These are phyloP conservation scores for Mycosphaerella sp. DNA, from an alignment of 2,329 filamentous ascomycete genomes.

Conservation along the genomic window DNA sequence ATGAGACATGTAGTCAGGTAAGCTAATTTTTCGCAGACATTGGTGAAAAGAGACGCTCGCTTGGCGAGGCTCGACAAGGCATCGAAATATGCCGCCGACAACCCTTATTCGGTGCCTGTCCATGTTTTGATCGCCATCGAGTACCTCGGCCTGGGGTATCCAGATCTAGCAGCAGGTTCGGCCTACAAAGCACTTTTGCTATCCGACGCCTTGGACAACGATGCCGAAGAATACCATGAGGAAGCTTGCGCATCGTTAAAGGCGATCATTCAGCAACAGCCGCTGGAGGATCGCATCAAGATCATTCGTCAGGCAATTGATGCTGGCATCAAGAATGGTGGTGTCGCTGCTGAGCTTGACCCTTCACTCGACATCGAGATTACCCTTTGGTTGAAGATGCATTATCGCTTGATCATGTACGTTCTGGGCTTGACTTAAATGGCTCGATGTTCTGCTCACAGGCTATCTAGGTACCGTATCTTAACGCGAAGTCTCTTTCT, in stretches of 20 bases:
- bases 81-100: slow-evolving; percentile 9
- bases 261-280: slow-evolving; percentile 22
- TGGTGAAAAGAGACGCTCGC: slow-evolving; percentile 3
- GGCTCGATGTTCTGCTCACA: slow-evolving; percentile 1
- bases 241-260: slow-evolving; percentile 49
- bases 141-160: slow-evolving; percentile 72
- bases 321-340: slow-evolving; percentile 13
- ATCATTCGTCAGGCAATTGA: slow-evolving; percentile 27
- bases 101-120: slow-evolving; percentile 23
- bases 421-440: not conserved
- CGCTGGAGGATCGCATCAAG: slow-evolving; percentile 37
- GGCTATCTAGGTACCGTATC: slow-evolving; percentile 19
- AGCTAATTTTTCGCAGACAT: slow-evolving; percentile 18
- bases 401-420: slow-evolving; percentile 26
- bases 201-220: slow-evolving; percentile 71
- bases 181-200: slow-evolving; percentile 86
- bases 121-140: slow-evolving; percentile 57
- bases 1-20: slow-evolving; percentile 8
- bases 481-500: slow-evolving; percentile 49
- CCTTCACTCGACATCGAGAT: slow-evolving; percentile 26
- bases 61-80: slow-evolving; percentile 16
- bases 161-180: slow-evolving; percentile 83
- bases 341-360: slow-evolving; percentile 18
- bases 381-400: slow-evolving; percentile 45
- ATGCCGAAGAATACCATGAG: slow-evolving; percentile 77